Conservation (phyloP, 2,329 filamentous ascomycete genomes). For the Zymoseptoria ardabiliae region DNA sequence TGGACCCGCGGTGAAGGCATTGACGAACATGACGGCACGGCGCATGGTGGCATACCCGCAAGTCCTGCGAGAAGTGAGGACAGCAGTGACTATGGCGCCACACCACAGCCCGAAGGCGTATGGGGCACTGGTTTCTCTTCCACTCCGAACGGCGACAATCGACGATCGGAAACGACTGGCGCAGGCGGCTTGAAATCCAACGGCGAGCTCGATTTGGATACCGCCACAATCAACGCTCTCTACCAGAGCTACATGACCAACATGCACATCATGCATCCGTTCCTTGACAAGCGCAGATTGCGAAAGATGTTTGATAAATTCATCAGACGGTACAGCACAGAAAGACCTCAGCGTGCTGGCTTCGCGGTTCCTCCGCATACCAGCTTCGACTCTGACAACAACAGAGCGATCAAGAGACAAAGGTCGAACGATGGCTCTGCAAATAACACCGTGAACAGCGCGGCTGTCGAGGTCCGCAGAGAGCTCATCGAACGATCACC, state of each 20-base stretch:
- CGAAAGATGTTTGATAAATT: conserved; percentile 47
- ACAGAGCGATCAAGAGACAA: conserved; percentile 29
- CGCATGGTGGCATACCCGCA: conserved; percentile 28
- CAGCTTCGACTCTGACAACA: too few relatives aligned
- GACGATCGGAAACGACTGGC: conserved; percentile 28
- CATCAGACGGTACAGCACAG: conserved; percentile 43
- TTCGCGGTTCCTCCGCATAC: too few relatives aligned
- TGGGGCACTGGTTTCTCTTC: conserved; percentile 46
- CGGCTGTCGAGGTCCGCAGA: conserved; percentile 7
- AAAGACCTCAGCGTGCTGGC: too few relatives aligned
- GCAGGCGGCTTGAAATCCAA: conserved; percentile 46
- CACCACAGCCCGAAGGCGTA: conserved; percentile 38
- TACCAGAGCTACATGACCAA: conserved; percentile 51
- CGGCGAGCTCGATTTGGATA: conserved; percentile 49
- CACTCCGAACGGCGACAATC: conserved; percentile 23
- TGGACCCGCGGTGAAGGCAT: conserved; percentile 34
- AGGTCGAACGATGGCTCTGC: conserved; percentile 24
- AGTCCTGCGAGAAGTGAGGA: conserved; percentile 36
- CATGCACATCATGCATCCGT: conserved; percentile 58
- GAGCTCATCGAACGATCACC: conserved; percentile 54
- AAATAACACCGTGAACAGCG: conserved; percentile 11
- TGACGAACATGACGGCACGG: conserved; percentile 31
- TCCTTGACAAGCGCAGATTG: conserved; percentile 50
- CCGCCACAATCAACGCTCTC: conserved; percentile 43
- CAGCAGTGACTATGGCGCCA: conserved; percentile 30